These are phyloP conservation scores for Suillus subaureus DNA, from an alignment of 768 basidiomycete species.

Conservation along the genomic window DNA sequence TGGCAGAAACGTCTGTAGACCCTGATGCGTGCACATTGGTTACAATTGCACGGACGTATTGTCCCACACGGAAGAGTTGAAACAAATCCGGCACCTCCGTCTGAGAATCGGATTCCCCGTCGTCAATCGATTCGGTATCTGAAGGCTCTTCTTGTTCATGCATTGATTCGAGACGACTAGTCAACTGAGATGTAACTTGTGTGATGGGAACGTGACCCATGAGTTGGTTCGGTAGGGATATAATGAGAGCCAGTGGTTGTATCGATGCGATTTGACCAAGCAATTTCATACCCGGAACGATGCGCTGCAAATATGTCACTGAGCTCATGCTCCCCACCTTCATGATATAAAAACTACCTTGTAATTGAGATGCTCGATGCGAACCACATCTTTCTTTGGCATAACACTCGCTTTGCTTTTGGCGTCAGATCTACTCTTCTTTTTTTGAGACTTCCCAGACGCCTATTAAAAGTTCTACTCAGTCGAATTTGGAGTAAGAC, in stretches of 20 bases:
- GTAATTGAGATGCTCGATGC: slow-evolving; percentile 93
- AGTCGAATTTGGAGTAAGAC: neutral
- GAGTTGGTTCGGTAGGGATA: slow-evolving; percentile 96
- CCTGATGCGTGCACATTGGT: slow-evolving; percentile 69
- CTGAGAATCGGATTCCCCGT: slow-evolving; percentile 41
- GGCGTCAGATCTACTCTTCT: slow-evolving; percentile 51
- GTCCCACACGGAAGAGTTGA: slow-evolving; percentile 80
- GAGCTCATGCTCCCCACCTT: slow-evolving; percentile 7
- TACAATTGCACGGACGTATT: slow-evolving; percentile 83
- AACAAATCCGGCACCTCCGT: slow-evolving; percentile 63
- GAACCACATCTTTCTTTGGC: slow-evolving; percentile 57
- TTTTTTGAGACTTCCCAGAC: slow-evolving; percentile 41
- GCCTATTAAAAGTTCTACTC: slow-evolving; percentile 38
- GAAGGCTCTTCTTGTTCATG: slow-evolving; percentile 54
- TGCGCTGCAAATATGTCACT: slow-evolving; percentile 49
- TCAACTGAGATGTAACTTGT: slow-evolving; percentile 82
- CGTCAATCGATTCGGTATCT: slow-evolving; percentile 45
- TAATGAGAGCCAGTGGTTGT: slow-evolving; percentile 84
- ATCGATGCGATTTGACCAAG: slow-evolving; percentile 86
- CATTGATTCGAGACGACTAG: slow-evolving; percentile 64
- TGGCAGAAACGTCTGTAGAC: slow-evolving; percentile 54
- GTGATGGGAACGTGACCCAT: slow-evolving; percentile 94
- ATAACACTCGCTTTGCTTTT: slow-evolving; percentile 33
- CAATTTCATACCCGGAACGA: slow-evolving; percentile 82
- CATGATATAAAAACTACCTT: slow-evolving; percentile 53